These are phyloP conservation scores for Dothidotthia symphoricarpi DNA, from an alignment of 2,329 filamentous ascomycete genomes.

Conservation along the genomic window DNA sequence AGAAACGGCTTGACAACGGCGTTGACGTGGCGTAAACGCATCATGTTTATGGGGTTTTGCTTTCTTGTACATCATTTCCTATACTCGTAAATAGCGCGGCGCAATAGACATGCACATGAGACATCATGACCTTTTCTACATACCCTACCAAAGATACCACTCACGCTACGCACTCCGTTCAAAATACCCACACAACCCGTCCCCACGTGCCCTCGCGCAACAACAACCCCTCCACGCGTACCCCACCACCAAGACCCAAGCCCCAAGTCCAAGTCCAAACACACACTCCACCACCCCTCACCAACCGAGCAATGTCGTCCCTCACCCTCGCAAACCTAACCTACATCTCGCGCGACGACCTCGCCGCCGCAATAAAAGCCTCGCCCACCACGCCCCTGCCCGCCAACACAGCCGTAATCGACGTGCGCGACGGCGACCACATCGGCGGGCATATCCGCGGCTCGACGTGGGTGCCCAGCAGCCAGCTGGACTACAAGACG, in stretches of 20 bases:
- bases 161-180: background rate
- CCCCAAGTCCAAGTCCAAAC: too few relatives aligned
- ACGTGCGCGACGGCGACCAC: constrained; percentile 88
- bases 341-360: constrained; percentile 64
- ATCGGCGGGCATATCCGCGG: constrained; percentile 85
- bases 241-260: constrained; percentile 6
- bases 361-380: constrained; percentile 52
- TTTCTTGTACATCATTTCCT: constrained; percentile 11
- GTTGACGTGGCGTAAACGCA: constrained; percentile 2
- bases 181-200: background rate
- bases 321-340: constrained; percentile 62
- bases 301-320: constrained; percentile 45
- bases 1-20: background rate
- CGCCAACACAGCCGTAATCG: constrained; percentile 66
- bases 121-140: too few relatives aligned
- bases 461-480: constrained; percentile 72
- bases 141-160: background rate
- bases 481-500: constrained; percentile 70
- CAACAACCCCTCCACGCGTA: constrained; percentile 2
- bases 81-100: constrained; percentile 5
- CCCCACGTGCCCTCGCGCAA: constrained; percentile 15
- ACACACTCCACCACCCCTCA: background rate
- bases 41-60: constrained; percentile 9
- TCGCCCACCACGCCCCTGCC: constrained; percentile 25
- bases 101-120: too few relatives aligned